Base-by-base conservation (phyloP, 345 rosid species). In the Heritiera littoralis region DNA sequence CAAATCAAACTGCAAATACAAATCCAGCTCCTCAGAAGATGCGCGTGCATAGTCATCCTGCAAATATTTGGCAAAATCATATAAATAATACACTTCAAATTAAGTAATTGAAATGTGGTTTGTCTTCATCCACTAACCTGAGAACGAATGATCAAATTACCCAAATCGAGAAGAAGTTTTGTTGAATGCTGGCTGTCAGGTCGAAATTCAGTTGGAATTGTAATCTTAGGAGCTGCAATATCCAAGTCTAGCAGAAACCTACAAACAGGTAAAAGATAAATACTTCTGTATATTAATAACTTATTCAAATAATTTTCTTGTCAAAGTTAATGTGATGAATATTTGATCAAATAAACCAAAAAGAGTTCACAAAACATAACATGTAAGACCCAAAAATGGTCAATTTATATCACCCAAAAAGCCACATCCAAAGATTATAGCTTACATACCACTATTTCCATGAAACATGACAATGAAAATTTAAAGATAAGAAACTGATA, bases 211-310 rank as follows among this genome's bases (percentile, higher is more conserved):
- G 98, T 96, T 61, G 99, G 99, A 85, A 96, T 96, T 60, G 94
- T 96, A 78, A 96, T 91, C 91, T 96, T 96, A 72, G 99, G 99
- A 80, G 97, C 99, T 49, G 99, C 98, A 82, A 96, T 92, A 85
- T 92, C 98, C 90, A 96, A 85, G 89, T 96, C 93, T 87, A 96
- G 91, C 78, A 89, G 82, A 86, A 96, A 96, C 92, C 99, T 96
- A 85, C 66, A 61, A 86, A 40, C 32, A 84, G 28, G 70, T 77
- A 78, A 77, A 82, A 66, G 64, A 69, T 63, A 70, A 75, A 60
- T 76, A 32, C 60, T 55, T 20, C 20, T 38, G 6, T n/a, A 51
- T 41, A 32, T 6, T 49, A 52, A 66, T 18, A 77, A 55, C 52
- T 77, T 32, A 54, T 49, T 20, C 55, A 28, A 76, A 32, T 11